Evolutionary conservation across 345 rosid genomes (phyloP), one percentile per base, ranked within the genome.

Genomic region (Ailanthus altissimus): DNA sequence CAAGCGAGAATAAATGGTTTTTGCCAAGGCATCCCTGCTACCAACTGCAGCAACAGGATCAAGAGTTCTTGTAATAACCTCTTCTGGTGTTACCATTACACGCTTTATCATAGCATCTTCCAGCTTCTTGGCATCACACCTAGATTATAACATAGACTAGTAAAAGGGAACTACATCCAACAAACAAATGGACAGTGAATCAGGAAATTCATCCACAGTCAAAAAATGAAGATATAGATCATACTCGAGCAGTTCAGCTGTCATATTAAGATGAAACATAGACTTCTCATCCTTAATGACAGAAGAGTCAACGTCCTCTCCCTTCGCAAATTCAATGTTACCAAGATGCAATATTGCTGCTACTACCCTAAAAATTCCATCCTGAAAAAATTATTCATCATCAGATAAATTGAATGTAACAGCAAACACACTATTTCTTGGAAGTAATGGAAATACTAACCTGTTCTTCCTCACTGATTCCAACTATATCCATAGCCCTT

Each of bases 21-120:
- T 96, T 46, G 98, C 98, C 42, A 93, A 84, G 54, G 98, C 99
- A 89, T 96, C 99, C 90, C 98, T 88, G 89, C 98, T 96, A 77
- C 86, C 85, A 21, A 88, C 26, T 73, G 99, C 99, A 84, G 93
- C 88, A 73, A 77, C 84, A 76, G 97, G 95, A 85, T 96, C 99
- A 64, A 96, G 97, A 77, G 97, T 88, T 90, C 97, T 92, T 75
- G 97, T 96, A 77, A 96, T 96, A 83, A 96, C 80, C 90, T 96
- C 99, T 84, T 96, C 99, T 70, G 99, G 99, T 70, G 99, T 96
- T 85, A 96, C 98, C 98, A 96, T 96, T 40, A 93, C 99, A 87
- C 99, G 99, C 87, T 93, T 87, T 79, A 96, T 92, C 84, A 96
- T 70, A 56, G 99, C 98, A 87, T 89, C 91, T 88, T 96, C 99